phyloP scores from a whole-genome alignment of 2,329 filamentous ascomycete genomes.

The Paecilomyces variotii region DNA sequence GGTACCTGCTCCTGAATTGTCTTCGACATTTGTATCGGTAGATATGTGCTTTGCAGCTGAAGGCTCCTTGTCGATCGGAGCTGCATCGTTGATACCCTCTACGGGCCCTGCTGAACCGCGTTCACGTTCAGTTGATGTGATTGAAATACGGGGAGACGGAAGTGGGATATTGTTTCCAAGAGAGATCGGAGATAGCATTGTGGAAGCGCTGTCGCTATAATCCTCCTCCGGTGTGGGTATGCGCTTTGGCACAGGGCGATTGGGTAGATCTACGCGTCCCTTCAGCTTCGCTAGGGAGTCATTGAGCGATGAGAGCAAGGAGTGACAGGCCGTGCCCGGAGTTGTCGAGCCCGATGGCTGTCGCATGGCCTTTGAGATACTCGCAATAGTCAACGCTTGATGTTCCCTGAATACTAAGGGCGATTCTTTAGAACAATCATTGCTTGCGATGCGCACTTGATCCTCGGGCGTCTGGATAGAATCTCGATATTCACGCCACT shows the following conservation, averaged over 20 bases:
- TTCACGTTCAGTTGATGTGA: background rate
- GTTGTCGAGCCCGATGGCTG: conserved; percentile 15
- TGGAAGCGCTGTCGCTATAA: background rate
- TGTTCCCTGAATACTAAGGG: conserved; percentile 28
- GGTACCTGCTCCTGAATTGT: conserved; percentile 9
- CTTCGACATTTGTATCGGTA: background rate
- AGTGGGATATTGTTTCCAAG: background rate
- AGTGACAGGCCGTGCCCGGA: conserved; percentile 20
- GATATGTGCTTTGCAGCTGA: conserved; percentile 4
- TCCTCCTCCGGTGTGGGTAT: background rate
- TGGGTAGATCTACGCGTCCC: conserved; percentile 9
- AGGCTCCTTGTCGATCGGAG: background rate
- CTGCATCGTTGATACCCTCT: background rate
- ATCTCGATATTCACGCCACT: conserved; percentile 63
- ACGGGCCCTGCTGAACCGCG: background rate
- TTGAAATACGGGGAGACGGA: background rate
- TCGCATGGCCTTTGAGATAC: conserved; percentile 26
- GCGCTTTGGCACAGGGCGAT: background rate
- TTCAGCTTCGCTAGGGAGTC: conserved; percentile 24
- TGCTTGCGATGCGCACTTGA: background rate
- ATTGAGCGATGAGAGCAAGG: conserved; percentile 26
- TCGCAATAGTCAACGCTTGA: conserved; percentile 30
- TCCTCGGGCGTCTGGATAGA: conserved; percentile 15
- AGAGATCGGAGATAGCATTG: background rate
- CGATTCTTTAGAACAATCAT: conserved; percentile 6